Conservation (phyloP, 2,329 filamentous ascomycete genomes). For the Fusarium pilosicola region DNA sequence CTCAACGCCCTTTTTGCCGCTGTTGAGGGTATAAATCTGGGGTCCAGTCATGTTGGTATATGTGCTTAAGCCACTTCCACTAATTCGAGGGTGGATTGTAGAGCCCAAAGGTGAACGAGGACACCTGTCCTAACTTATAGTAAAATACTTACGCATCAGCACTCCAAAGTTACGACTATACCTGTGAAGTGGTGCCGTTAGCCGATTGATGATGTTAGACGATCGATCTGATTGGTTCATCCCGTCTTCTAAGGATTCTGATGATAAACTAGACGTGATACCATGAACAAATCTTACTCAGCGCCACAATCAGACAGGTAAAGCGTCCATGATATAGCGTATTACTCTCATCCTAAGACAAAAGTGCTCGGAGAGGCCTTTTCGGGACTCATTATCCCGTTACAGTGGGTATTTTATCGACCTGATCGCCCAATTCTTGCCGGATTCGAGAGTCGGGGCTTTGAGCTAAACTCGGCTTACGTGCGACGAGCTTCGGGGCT, state of each 20-base stretch:
- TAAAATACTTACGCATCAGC: background rate
- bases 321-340: background rate
- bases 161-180: background rate
- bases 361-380: background rate
- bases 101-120: no score
- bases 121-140: background rate
- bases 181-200: background rate
- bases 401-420: background rate
- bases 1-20: conserved; percentile 3
- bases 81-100: no score
- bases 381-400: background rate
- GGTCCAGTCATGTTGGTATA: background rate
- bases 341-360: background rate
- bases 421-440: background rate
- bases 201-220: background rate
- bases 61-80: no score
- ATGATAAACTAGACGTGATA: background rate
- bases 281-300: background rate
- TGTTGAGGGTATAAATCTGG: conserved; percentile 8
- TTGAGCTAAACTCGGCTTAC: background rate
- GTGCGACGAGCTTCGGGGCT: background rate
- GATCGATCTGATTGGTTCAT: background rate
- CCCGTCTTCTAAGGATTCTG: background rate
- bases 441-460: background rate
- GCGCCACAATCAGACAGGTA: background rate